phyloP scores from a whole-genome alignment of 805 yeast species.

The Blastobotrys americana region DNA sequence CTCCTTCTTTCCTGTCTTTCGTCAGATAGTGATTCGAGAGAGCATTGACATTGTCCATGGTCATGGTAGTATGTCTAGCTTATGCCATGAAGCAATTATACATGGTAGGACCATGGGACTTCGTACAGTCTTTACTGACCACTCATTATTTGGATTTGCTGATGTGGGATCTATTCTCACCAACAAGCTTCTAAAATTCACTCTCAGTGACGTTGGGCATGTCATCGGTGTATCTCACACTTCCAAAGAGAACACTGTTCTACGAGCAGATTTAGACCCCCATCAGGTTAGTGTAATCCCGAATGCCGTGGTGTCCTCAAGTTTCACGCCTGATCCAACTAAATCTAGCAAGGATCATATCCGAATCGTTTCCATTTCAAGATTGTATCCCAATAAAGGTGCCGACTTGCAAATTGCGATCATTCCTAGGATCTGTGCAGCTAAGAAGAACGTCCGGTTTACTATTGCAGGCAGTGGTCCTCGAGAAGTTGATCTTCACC shows the following conservation, averaged over 20 bases:
- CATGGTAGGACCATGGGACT: slow-evolving; percentile 92
- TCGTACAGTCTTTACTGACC: slow-evolving; percentile 89
- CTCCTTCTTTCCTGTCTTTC: slow-evolving; percentile 72
- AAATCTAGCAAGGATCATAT: slow-evolving; percentile 38
- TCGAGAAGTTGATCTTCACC: slow-evolving; percentile 85
- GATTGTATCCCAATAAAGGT: slow-evolving; percentile 94
- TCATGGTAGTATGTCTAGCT: slow-evolving; percentile 80
- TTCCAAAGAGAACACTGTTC: slow-evolving; percentile 90
- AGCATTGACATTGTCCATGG: slow-evolving; percentile 86
- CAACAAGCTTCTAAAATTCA: slow-evolving; percentile 76
- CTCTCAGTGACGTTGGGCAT: slow-evolving; percentile 80
- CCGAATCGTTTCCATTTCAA: slow-evolving; percentile 82
- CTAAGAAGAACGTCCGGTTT: slow-evolving; percentile 59
- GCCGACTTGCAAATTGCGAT: slow-evolving; percentile 80
- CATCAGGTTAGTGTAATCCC: slow-evolving; percentile 81
- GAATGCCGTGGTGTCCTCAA: slow-evolving; percentile 86
- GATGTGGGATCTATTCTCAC: slow-evolving; percentile 77
- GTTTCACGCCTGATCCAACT: slow-evolving; percentile 45
- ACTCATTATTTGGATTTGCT: slow-evolving; percentile 90
- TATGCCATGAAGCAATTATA: slow-evolving; percentile 86
- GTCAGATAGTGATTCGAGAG: slow-evolving; percentile 83
- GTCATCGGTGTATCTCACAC: slow-evolving; percentile 96
- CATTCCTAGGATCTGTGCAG: slow-evolving; percentile 72
- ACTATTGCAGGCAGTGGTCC: slow-evolving; percentile 97
- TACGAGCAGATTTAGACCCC: slow-evolving; percentile 80